These are phyloP conservation scores for Hippophae rhamnoides DNA, from an alignment of 306 rosid genomes.

Conservation along the genomic window DNA sequence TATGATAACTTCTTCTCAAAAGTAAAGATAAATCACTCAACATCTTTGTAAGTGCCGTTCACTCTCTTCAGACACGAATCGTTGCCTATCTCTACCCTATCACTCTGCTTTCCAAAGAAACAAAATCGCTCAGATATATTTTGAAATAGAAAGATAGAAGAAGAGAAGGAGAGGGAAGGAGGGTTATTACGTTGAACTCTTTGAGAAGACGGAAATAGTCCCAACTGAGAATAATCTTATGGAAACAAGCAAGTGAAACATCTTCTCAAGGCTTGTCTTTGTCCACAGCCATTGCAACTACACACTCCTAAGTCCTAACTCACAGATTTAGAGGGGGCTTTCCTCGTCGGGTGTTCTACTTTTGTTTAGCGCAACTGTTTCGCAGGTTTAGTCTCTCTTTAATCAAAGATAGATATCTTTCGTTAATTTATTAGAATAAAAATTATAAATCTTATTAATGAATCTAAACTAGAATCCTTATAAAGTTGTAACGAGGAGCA, in stretches of 20 bases:
- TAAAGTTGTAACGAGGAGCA: too few relatives aligned
- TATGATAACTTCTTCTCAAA: slow-evolving; percentile 52
- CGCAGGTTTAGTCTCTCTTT: too few relatives aligned
- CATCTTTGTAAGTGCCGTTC: slow-evolving; percentile 47
- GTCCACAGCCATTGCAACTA: too few relatives aligned
- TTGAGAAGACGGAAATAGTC: slow-evolving; percentile 46
- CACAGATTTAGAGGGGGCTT: too few relatives aligned
- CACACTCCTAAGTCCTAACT: too few relatives aligned
- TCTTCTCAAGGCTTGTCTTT: slow-evolving; percentile 17
- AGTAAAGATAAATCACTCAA: slow-evolving; percentile 62
- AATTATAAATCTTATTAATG: too few relatives aligned
- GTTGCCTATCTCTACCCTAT: slow-evolving; percentile 14
- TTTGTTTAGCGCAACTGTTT: too few relatives aligned
- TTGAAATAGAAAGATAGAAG: not conserved
- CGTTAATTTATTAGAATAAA: too few relatives aligned
- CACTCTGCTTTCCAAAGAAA: slow-evolving; percentile 24
- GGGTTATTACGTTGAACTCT: slow-evolving; percentile 26
- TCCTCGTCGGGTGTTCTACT: too few relatives aligned
- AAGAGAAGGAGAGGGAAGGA: not conserved
- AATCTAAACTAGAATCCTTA: too few relatives aligned
- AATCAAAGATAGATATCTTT: too few relatives aligned
- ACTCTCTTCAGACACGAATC: slow-evolving; percentile 33
- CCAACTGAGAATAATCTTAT: slow-evolving; percentile 67
- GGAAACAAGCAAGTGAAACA: slow-evolving; percentile 54
- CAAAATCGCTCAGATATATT: not conserved